A percentile compares a stretch with the other conserved stretches of the same genome.
Evolutionary conservation across 805 yeast species (phyloP).

Genomic region (Brettanomyces bruxellensis): DNA sequence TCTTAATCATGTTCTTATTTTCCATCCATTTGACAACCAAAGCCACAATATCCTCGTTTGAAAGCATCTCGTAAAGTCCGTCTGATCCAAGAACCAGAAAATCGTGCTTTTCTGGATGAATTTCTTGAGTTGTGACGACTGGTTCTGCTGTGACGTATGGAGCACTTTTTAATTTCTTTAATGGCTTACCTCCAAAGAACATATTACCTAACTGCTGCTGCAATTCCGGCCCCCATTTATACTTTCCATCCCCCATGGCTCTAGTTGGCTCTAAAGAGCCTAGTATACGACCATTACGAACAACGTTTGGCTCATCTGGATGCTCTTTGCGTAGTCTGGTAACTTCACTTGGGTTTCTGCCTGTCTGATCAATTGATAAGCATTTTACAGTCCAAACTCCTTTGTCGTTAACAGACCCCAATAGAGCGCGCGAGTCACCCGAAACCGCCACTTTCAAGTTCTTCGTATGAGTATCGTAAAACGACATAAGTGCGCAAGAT

Average conservation of each 20-base stretch:
- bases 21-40: slow-evolving; percentile 93
- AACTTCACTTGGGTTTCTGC: slow-evolving; percentile 82
- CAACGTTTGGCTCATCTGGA: slow-evolving; percentile 80
- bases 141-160: slow-evolving; percentile 98
- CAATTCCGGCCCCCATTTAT: slow-evolving; percentile 66
- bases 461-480: slow-evolving; percentile 70
- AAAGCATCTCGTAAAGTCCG: slow-evolving; percentile 85
- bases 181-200: slow-evolving; percentile 74
- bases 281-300: slow-evolving; percentile 80
- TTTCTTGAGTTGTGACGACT: slow-evolving; percentile 72
- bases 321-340: slow-evolving; percentile 78
- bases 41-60: slow-evolving; percentile 88
- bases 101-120: slow-evolving; percentile 63
- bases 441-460: slow-evolving; percentile 84
- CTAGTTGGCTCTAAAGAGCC: slow-evolving; percentile 93
- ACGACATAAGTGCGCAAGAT: slow-evolving; percentile 82
- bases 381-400: slow-evolving; percentile 78
- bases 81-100: slow-evolving; percentile 91
- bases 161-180: slow-evolving; percentile 71
- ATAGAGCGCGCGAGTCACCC: slow-evolving; percentile 90
- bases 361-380: slow-evolving; percentile 87
- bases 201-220: slow-evolving; percentile 67
- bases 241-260: slow-evolving; percentile 96
- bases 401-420: slow-evolving; percentile 64
- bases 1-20: slow-evolving; percentile 51